phyloP scores from a whole-genome alignment of 441 rosid genomes.

The Populus hybrid region DNA sequence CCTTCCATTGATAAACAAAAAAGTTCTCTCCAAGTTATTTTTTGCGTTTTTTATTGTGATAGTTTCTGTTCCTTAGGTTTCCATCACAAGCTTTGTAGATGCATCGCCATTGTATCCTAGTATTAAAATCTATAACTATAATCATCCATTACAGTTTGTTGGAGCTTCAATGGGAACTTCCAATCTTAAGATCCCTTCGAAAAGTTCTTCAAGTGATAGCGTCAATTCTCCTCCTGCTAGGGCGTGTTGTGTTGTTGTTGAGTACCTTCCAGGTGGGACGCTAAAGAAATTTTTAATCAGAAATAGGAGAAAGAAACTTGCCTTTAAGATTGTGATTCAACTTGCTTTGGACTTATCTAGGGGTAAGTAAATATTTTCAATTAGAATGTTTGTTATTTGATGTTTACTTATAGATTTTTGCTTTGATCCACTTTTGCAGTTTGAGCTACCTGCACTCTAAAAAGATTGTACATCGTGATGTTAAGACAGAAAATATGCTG shows the following conservation, averaged over 20 bases:
- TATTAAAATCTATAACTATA: not conserved
- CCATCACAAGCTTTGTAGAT: not conserved
- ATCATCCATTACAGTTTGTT: constrained; percentile 43
- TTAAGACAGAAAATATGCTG: constrained; percentile 87
- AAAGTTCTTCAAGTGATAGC: constrained; percentile 26
- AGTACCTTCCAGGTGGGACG: constrained; percentile 78
- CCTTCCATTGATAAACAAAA: not conserved
- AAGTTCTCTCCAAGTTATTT: not conserved
- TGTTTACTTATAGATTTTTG: constrained; percentile 1
- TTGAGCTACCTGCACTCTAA: constrained; percentile 74
- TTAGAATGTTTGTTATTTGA: not conserved
- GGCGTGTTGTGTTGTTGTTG: constrained; percentile 85
- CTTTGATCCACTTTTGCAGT: constrained; percentile 38
- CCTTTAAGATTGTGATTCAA: constrained; percentile 65
- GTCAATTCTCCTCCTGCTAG: constrained; percentile 45
- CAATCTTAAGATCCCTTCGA: constrained; percentile 63
- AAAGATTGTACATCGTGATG: constrained; percentile 94
- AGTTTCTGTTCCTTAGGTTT: not conserved
- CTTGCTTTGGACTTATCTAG: constrained; percentile 83
- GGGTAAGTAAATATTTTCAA: constrained; percentile 37
- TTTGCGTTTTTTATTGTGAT: not conserved
- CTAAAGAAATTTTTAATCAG: constrained; percentile 61
- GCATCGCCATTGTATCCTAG: not conserved
- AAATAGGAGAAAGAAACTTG: constrained; percentile 71
- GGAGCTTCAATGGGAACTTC: constrained; percentile 90